Evolutionary conservation across 2,329 filamentous ascomycete genomes (phyloP), one percentile per base, ranked within the genome.

Genomic region (Alternaria alternata): DNA sequence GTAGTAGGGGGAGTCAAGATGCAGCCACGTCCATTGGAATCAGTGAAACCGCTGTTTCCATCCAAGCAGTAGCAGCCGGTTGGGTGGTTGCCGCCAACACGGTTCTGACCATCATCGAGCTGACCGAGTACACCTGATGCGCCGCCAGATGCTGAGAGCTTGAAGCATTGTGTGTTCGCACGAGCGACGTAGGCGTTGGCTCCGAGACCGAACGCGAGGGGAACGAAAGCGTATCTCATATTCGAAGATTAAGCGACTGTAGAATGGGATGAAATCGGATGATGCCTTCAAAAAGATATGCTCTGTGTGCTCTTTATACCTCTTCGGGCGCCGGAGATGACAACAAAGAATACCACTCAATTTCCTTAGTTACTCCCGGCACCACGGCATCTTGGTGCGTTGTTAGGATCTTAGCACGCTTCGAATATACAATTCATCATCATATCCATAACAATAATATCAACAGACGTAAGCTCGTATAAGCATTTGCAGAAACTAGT

Each of bases 41-140:
- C 88, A 18, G 80, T 85, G 61, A 91, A 69, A 22, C 75, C 79
- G 8, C 65, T 65, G 44, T 80, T 79, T 63, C 83, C 80, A 63
- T 83, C 80, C 67, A 90, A 82, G 58, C 82, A 87, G 72, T 86
- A 90, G 8, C 82, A 79, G 14, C 82, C 82, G 47, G 81, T 70
- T 5, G 77, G 63, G 12, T 86, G 74, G 22, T 78, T 79, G 47
- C 84, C 84, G 42, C 85, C 84, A 44, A 89, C 82, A 49, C 87
- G 83, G 69, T 83, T 85, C 78, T 91, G 88, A 8, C 89, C 89
- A 73, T 89, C 86, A 53, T 62, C 68, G 38, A 91, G 81, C 72
- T 91, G 85, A 11, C 86, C 88, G 42, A 91, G 78, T 4, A 79
- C 73, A n/a, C 87, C 86, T 11, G 67, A 66, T 26, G 63, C 61